phyloP scores from a whole-genome alignment of 2,329 filamentous ascomycete genomes.

The Chaetomiaceae sp. region DNA sequence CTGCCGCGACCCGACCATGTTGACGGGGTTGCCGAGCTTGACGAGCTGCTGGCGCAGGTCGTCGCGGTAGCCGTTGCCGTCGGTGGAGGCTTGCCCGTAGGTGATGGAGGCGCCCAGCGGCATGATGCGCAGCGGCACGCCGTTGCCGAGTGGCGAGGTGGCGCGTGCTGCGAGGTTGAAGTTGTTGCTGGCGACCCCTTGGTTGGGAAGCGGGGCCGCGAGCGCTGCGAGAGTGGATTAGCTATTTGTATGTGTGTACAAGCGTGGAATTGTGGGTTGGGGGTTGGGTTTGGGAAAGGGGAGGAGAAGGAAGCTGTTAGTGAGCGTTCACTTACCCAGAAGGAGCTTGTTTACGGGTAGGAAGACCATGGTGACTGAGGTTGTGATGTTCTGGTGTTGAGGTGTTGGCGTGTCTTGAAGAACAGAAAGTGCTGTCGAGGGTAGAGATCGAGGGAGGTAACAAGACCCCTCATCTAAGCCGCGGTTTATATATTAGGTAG shows the following conservation, averaged over 20 bases:
- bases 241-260: too few species aligned
- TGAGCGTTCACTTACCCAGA: background rate
- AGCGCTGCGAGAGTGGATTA: conserved; percentile 13
- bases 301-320: too few species aligned
- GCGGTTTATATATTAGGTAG: background rate
- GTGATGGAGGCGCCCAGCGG: conserved; percentile 40
- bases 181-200: conserved; percentile 16
- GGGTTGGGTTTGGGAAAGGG: too few species aligned
- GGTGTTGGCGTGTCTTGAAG: too few species aligned
- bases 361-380: background rate
- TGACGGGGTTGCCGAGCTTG: conserved; percentile 30
- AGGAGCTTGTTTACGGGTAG: background rate
- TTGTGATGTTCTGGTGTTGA: background rate
- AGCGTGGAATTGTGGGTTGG: too few species aligned
- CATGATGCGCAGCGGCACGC: conserved; percentile 36
- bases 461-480: background rate
- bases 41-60: conserved; percentile 27
- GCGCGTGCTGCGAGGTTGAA: conserved; percentile 13
- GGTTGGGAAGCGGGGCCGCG: conserved; percentile 17
- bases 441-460: background rate
- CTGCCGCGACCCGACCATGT: conserved; percentile 37
- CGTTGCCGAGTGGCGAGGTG: conserved; percentile 14
- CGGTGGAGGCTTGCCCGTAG: conserved; percentile 24
- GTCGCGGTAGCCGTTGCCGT: conserved; percentile 36
- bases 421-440: background rate